A percentile compares a stretch with the other conserved stretches of the same genome.
phyloP scores from a whole-genome alignment of 2,329 filamentous ascomycete genomes.

The Sclerotinia glacialis region DNA sequence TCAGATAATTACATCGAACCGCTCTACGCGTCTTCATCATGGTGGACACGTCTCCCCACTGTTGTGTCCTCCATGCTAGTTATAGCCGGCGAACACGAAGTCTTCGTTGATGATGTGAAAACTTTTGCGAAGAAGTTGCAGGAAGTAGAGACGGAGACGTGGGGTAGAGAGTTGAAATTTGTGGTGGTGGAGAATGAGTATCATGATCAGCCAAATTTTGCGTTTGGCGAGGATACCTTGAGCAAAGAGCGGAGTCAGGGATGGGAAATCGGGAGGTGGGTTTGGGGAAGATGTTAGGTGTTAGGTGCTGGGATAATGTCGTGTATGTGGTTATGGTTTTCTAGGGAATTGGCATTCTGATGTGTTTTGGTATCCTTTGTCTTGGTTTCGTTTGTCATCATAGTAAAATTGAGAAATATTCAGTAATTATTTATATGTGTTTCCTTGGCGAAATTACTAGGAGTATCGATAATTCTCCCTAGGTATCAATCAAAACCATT shows the following conservation, averaged over 20 bases:
- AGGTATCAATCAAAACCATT: too few species aligned
- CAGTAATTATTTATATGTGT: too few species aligned
- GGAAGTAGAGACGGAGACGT: slow-evolving; percentile 25
- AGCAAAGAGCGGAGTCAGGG: slow-evolving; percentile 1
- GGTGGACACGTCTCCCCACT: slow-evolving; percentile 51
- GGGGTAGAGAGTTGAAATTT: not conserved
- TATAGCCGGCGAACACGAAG: slow-evolving; percentile 54
- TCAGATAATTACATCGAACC: slow-evolving; percentile 55
- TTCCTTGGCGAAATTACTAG: too few species aligned
- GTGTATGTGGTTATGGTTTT: too few species aligned
- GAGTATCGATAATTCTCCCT: too few species aligned
- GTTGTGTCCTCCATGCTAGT: slow-evolving; percentile 49
- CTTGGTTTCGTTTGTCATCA: not conserved
- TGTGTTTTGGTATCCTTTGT: not conserved
- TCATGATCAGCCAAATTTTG: slow-evolving; percentile 34
- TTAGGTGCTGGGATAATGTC: too few species aligned
- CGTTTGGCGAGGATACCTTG: slow-evolving; percentile 23
- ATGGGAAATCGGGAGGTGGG: slow-evolving; percentile 5
- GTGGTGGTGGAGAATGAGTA: slow-evolving; percentile 31
- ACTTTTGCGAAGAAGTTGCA: slow-evolving; percentile 49
- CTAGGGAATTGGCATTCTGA: not conserved
- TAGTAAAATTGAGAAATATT: not conserved
- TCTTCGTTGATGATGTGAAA: slow-evolving; percentile 54
- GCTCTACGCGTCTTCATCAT: slow-evolving; percentile 47
- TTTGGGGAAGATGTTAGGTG: slow-evolving; percentile 6